Evolutionary conservation across 805 yeast species (phyloP).

Genomic region (Barnettozyma populi): DNA sequence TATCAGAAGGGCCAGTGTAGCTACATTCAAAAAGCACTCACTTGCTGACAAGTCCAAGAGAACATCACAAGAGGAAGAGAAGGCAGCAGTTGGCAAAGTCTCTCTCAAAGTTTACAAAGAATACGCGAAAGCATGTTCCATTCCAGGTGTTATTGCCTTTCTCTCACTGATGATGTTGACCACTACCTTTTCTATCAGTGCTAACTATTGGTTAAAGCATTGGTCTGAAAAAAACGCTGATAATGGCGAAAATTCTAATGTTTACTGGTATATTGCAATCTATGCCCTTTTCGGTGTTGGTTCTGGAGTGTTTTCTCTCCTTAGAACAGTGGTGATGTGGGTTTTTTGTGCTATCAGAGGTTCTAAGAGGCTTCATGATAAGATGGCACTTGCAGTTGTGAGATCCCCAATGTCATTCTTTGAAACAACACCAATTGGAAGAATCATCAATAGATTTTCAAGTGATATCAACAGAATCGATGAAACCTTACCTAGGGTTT

Average conservation of each 20-base stretch:
- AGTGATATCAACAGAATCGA: constrained; percentile 58
- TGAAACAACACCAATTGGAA: constrained; percentile 65
- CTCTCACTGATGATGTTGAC: constrained; percentile 32
- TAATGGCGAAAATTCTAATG: constrained; percentile 37
- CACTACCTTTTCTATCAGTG: constrained; percentile 34
- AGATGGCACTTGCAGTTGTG: constrained; percentile 49
- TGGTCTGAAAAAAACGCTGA: constrained; percentile 57
- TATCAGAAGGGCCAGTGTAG: constrained; percentile 56
- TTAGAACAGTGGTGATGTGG: constrained; percentile 45
- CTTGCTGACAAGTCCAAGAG: constrained; percentile 28
- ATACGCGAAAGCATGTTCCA: constrained; percentile 57
- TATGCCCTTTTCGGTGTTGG: constrained; percentile 53
- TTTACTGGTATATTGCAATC: constrained; percentile 42
- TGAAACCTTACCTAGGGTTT: constrained; percentile 47
- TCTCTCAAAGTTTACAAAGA: constrained; percentile 45
- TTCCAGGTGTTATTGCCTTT: constrained; percentile 39
- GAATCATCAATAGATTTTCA: constrained; percentile 60
- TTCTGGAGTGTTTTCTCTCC: constrained; percentile 42
- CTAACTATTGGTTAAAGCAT: constrained; percentile 59
- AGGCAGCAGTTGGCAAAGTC: constrained; percentile 57
- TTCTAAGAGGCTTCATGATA: constrained; percentile 47
- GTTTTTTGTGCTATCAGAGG: constrained; percentile 51
- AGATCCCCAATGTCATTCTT: constrained; percentile 62
- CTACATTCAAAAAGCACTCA: constrained; percentile 45
- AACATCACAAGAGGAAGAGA: constrained; percentile 45